Evolutionary conservation across 31 red algal genomes (phyloP), one percentile per base, ranked within the genome.

Genomic region (Odonthalia washingtoniensis): DNA sequence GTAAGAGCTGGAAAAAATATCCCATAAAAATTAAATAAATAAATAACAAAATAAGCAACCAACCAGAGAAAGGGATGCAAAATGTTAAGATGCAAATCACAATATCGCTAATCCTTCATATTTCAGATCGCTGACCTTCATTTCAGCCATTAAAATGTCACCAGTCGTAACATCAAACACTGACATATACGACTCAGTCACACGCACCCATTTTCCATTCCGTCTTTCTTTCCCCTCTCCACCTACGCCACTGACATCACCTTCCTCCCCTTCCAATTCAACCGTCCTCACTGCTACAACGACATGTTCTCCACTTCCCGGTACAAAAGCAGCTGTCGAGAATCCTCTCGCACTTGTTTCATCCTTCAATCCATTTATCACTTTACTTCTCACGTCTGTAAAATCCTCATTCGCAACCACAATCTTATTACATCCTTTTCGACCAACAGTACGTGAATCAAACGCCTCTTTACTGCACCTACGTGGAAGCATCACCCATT

Each of bases 401-500:
- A 91, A 91, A 42, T 65, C 88, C 62, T 93, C 94, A 44, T 77
- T 73, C 24, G 82, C 84, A 31, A 95, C 78, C 14, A 96, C 45
- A 9, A 62, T 78, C 26, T 45, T 52, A 57, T 96, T 96, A 86
- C 94, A 95, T 16, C 94, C 94, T 75, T 75, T 45, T 37, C 21
- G 72, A 44, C 91, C 92, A 31, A 92, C 91, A n/a, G 34, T 36
- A 1, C 40, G 85, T 14, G 86, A 46, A 46, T 94, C 78, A 87
- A 87, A 96, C 26, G 91, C 81, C 41, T 91, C 69, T 26, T 44
- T 42, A 6, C 80, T 87, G n/a, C 53, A 73, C 9, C 94, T 83
- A 3, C 94, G 89, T 14, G 94, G 94, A 18, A 96, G 74, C 66
- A 96, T 95, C 42, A 96, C 80, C 94, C 94, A 96, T 2, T 53